Evolutionary conservation across 208 protist species (phyloP), one percentile per base, ranked within the genome.

Genomic region (Leptomonas pyrrhocoris): DNA sequence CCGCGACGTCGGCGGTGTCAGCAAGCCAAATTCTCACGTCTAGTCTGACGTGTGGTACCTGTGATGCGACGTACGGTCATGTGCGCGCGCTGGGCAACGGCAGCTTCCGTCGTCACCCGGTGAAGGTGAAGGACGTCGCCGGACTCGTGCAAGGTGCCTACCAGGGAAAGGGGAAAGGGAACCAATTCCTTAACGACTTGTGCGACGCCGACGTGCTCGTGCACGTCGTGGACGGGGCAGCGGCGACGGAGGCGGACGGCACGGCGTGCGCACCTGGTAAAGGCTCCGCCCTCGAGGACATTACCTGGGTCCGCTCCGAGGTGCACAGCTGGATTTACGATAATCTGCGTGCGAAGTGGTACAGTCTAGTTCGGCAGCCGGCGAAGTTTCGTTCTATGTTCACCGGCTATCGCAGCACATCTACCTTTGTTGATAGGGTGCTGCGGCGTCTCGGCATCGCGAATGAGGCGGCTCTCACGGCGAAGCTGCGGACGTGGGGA

Each of bases 141-240:
- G 97, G 97, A 4, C 88, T 98, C 13, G 94, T 98, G 48, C 92
- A 94, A 31, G 97, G 97, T 0, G 97, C 97, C n/a, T 98, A 97
- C 74, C 61, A 85, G 30, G 97, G 97, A 25, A 76, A 81, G 38
- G 97, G 97, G 2, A 90, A 94, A 36, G 97, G 97, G 13, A 98
- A 98, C 62, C 88, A 89, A 74, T 98, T 98, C 73, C 68, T 98
- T n/a, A 95, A 98, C 66, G 95, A 98, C 68, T 81, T 98, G 31
- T 94, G 92, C 69, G 86, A 95, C 67, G 95, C 95, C 0, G 88
- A 97, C 72, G 94, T 97, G 57, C 88, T 98, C 2, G 85, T 98
- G 30, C 97, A 98, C 73, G 90, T 98, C 16, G 92, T 98, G 27
- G 97, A 98, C 59, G 94, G 91, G 18, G 90, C 88, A 6, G 95